Conservation (phyloP, 495 filamentous ascomycete species). For the Xylaria sp. region DNA sequence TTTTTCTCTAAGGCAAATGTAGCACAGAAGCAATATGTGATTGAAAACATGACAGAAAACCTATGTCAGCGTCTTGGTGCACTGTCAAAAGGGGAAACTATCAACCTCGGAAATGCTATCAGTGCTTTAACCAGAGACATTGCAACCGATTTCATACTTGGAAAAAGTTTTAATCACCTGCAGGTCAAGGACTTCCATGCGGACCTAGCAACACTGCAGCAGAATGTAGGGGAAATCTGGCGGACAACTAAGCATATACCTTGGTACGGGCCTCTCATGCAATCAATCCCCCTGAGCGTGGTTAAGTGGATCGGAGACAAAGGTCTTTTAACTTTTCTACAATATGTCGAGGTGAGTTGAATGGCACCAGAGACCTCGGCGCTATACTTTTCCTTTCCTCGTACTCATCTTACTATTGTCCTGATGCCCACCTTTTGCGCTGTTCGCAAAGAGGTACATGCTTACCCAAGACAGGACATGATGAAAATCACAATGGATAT, state of each 20-base stretch:
- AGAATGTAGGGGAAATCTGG: constrained; percentile 36
- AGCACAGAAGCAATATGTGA: constrained; percentile 19
- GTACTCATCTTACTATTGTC: too few species aligned
- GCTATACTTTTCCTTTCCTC: too few species aligned
- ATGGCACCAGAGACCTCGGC: too few species aligned
- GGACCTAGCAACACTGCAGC: constrained; percentile 23
- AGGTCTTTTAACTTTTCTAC: too few species aligned
- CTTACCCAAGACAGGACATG: too few species aligned
- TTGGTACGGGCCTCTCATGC: constrained; percentile 34
- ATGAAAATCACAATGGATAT: too few species aligned
- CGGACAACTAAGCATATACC: constrained; percentile 38
- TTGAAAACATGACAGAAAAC: constrained; percentile 35
- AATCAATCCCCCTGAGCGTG: constrained; percentile 28
- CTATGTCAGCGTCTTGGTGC: too few species aligned
- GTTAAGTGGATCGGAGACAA: neutral
- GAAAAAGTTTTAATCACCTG: constrained; percentile 33
- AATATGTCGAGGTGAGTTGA: too few species aligned
- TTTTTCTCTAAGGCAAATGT: constrained; percentile 39
- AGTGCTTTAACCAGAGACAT: constrained; percentile 39
- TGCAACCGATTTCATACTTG: constrained; percentile 35
- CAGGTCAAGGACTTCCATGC: constrained; percentile 34
- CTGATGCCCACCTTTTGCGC: too few species aligned
- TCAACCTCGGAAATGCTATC: constrained; percentile 34
- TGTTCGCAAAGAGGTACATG: too few species aligned
- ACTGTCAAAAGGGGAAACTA: too few species aligned